Evolutionary conservation across 2,329 filamentous ascomycete genomes (phyloP).

Genomic region (Sphaceloma murrayae): DNA sequence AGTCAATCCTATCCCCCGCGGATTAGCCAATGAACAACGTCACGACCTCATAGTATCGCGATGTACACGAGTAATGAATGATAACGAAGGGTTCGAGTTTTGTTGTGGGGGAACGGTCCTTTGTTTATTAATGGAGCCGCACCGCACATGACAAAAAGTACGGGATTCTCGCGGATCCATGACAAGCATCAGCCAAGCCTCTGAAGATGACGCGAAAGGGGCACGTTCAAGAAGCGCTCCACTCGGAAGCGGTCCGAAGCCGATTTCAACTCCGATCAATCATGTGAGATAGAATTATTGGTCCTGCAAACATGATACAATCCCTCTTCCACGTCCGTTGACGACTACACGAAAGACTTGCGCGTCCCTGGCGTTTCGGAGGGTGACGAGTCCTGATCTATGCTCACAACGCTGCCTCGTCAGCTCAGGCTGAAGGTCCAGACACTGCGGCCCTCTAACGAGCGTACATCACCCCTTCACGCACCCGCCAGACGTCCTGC

Average conservation of each 20-base stretch:
- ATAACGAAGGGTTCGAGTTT: background rate
- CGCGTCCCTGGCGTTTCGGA: constrained; percentile 13
- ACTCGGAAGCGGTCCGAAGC: background rate
- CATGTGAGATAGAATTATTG: constrained; percentile 8
- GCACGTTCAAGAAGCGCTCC: background rate
- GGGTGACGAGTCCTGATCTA: constrained; percentile 10
- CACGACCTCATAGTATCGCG: background rate
- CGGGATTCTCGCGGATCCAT: background rate
- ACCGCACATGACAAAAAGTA: too few species aligned
- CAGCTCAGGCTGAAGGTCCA: constrained; percentile 13
- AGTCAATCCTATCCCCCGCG: constrained; percentile 24
- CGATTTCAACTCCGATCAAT: constrained; percentile 10
- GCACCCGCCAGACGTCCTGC: constrained; percentile 6
- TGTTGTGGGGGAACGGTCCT: too few species aligned
- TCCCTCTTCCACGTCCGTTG: background rate
- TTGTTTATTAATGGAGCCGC: too few species aligned
- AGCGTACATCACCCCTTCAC: constrained; percentile 14
- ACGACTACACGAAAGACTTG: background rate
- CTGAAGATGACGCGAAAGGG: constrained; percentile 14
- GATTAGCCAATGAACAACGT: constrained; percentile 7
- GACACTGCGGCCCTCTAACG: constrained; percentile 10
- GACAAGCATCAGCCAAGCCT: constrained; percentile 8
- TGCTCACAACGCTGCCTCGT: constrained; percentile 3
- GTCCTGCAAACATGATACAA: constrained; percentile 5
- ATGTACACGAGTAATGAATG: constrained; percentile 1